phyloP scores from a whole-genome alignment of 2,329 filamentous ascomycete species.

The Dryadomyces sulphureus region DNA sequence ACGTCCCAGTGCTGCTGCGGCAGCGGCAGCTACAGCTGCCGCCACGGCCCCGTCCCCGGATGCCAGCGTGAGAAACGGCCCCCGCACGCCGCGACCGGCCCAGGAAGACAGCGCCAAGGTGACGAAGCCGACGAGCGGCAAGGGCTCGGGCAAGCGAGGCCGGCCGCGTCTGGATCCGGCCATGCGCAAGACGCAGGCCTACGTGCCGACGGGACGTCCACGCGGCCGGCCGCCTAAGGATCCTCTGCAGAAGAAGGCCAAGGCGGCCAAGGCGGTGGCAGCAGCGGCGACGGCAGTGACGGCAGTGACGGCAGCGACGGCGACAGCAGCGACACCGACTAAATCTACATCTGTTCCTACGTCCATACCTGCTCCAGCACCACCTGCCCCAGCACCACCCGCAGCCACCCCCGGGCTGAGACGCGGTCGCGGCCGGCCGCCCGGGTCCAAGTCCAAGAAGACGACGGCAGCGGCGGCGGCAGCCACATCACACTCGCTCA shows the following conservation, averaged over 20 bases:
- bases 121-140: conserved; percentile 10
- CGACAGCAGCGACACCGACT: not conserved
- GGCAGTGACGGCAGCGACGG: not conserved
- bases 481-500: not conserved
- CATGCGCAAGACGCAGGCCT: conserved; percentile 11
- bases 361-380: not conserved
- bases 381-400: not conserved
- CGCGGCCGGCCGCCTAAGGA: conserved; percentile 13
- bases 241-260: conserved; percentile 10
- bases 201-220: conserved; percentile 13
- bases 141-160: conserved; percentile 12
- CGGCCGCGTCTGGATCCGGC: conserved; percentile 13
- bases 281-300: not conserved
- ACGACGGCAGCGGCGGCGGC: not conserved
- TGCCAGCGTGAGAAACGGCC: not conserved
- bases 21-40: not conserved
- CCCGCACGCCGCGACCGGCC: conserved; percentile 8
- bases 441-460: conserved; percentile 10
- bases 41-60: not conserved
- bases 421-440: conserved; percentile 10
- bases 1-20: not conserved
- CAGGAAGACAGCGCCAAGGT: conserved; percentile 12
- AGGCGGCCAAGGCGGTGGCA: too few species aligned
- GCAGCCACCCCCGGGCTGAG: conserved; percentile 5
- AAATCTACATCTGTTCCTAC: conserved; percentile 1